A percentile compares a stretch with the other conserved stretches of the same genome.
These are phyloP conservation scores for Raphanus hybrid DNA, from an alignment of 441 rosid genomes.

Conservation along the genomic window DNA sequence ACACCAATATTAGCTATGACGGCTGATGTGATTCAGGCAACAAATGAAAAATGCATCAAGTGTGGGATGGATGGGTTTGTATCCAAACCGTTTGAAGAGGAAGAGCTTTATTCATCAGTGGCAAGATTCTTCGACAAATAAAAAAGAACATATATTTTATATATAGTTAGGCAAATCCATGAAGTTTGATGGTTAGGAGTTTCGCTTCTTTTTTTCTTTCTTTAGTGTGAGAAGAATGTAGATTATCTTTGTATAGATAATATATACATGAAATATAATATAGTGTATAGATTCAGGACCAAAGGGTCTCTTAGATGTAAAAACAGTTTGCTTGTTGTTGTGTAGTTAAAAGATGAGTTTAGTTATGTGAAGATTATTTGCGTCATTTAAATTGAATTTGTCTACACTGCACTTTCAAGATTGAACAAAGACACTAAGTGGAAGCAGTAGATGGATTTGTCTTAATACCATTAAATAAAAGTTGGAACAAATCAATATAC, in stretches of 20 bases:
- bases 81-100: conserved; percentile 88
- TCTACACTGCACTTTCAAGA: neutral
- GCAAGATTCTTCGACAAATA: conserved; percentile 62
- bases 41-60: conserved; percentile 70
- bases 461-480: conserved; percentile 35
- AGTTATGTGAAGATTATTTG: no score
- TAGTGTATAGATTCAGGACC: conserved; percentile 12
- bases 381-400: neutral
- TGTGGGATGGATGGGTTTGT: conserved; percentile 97
- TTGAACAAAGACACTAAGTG: conserved; percentile 6
- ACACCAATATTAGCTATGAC: conserved; percentile 95
- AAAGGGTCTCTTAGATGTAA: neutral
- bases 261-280: neutral
- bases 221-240: conserved; percentile 11
- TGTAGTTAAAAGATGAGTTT: no score
- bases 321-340: no score
- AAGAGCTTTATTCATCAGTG: conserved; percentile 81
- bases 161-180: conserved; percentile 1
- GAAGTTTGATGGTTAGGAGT: neutral
- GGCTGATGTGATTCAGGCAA: conserved; percentile 91
- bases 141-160: neutral
- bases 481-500: conserved; percentile 41
- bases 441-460: conserved; percentile 26
- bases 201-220: neutral
- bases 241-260: conserved; percentile 2